Conservation (phyloP, 345 rosid species). For the Populus tremula region DNA sequence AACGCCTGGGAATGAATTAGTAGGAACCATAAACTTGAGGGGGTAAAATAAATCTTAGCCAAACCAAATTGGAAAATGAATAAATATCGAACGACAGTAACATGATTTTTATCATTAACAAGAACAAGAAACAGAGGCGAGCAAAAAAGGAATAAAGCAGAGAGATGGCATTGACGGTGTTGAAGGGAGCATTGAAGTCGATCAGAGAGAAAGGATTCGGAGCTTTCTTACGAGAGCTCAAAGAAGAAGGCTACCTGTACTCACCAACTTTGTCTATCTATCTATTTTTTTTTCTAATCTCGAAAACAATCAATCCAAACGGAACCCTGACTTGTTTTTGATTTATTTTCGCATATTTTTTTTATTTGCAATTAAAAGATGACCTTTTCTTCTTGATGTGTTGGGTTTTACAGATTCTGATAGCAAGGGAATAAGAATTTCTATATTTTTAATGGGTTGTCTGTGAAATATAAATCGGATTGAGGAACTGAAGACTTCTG, state of each 20-base stretch:
- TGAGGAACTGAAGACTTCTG: too few relatives aligned
- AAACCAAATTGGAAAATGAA: neutral
- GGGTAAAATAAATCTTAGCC: neutral
- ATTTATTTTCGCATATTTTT: too few relatives aligned
- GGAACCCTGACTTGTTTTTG: neutral
- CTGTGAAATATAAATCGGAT: too few relatives aligned
- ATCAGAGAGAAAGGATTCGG: slow-evolving; percentile 75
- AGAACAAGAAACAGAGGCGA: neutral
- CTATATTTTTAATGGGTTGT: too few relatives aligned
- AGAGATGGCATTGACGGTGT: slow-evolving; percentile 72
- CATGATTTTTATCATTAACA: too few relatives aligned
- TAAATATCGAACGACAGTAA: neutral
- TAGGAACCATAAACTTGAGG: too few relatives aligned
- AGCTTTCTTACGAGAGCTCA: slow-evolving; percentile 56
- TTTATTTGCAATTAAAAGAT: too few relatives aligned
- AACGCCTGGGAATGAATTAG: too few relatives aligned
- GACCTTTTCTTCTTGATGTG: too few relatives aligned
- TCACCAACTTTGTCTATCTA: neutral
- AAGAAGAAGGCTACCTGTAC: slow-evolving; percentile 72
- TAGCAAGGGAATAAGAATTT: too few relatives aligned
- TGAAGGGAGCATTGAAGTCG: slow-evolving; percentile 60
- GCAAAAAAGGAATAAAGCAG: slow-evolving; percentile 4
- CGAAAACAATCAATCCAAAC: neutral
- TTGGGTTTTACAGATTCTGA: too few relatives aligned
- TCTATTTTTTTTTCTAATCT: neutral